These are phyloP conservation scores for Geranium rotundifolium DNA, from an alignment of 345 rosid species.

Conservation along the genomic window DNA sequence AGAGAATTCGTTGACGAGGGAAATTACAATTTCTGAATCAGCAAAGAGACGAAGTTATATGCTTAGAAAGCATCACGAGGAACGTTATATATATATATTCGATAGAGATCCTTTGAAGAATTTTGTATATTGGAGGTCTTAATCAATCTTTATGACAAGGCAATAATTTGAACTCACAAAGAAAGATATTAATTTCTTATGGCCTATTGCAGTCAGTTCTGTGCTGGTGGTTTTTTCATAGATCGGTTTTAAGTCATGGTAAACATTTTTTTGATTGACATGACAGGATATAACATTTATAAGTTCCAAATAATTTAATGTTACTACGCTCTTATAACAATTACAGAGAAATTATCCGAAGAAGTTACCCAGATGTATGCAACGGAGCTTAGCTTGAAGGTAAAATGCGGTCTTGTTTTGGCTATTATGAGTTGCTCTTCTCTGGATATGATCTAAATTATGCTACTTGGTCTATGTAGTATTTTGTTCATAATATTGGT, in stretches of 20 bases:
- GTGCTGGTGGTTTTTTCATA: neutral
- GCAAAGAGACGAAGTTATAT: neutral
- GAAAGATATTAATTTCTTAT: too few relatives aligned
- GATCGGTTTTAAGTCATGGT: neutral
- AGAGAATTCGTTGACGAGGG: neutral
- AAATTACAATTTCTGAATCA: too few relatives aligned
- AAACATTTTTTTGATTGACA: neutral
- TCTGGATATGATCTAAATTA: too few relatives aligned
- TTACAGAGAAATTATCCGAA: conserved; percentile 58
- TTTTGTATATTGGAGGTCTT: neutral
- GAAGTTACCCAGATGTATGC: conserved; percentile 72
- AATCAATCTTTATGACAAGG: neutral
- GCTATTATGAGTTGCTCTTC: neutral
- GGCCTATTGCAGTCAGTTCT: too few relatives aligned
- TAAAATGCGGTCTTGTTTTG: conserved; percentile 7
- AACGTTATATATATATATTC: neutral
- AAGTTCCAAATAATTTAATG: neutral
- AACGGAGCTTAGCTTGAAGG: conserved; percentile 70
- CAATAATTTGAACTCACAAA: too few relatives aligned
- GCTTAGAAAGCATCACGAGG: neutral
- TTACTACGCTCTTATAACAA: conserved; percentile 9
- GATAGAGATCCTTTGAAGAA: neutral
- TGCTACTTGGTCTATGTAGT: neutral
- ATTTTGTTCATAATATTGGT: neutral
- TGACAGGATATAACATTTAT: neutral